Base-by-base conservation (phyloP, 2,329 filamentous ascomycete species). In the Zasmidium angulare region DNA sequence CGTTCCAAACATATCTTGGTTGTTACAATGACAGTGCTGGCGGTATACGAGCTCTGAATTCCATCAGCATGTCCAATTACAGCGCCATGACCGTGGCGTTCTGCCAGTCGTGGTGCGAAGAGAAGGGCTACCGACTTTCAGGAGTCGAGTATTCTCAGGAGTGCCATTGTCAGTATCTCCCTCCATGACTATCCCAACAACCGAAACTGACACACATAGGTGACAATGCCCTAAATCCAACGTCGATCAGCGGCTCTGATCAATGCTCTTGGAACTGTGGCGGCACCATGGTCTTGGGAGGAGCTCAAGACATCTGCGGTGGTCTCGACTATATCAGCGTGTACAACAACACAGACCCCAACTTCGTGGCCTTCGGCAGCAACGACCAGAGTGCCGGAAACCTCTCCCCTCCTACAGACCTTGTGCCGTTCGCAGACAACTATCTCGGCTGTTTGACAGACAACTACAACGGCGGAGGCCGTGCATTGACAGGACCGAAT, bases 21-120 rank as follows among this genome's bases (percentile, higher is more conserved):
- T 75, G 76, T 66, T 72, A 65, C 56, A 74, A 75, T 57, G 72
- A 74, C 53, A 72, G 66, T 56, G 60, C 58, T 20, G 61, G 56
- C 40, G 62, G 55, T 21, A 48, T 60, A 2, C 66, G 69, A 14
- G 66, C 71, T 2, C 61, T 75, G 23, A 67, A 69, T 31, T 66
- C 62, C 9, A 48, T 63, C 9, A 62, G 47, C 12, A 63, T 53
- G 20, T 63, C 63, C 24, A 68, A 71, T 54, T 66, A 63, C 58
- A 65, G 58, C 7, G 50, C 40, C 50, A 73, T 76, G 72, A 74
- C 69, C 3, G 66, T 72, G 11, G 68, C 70, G 43, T 70, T 59
- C 54, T 76, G 74, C 60, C 72, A 74, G 61, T 49, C 56, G 19
- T 72, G 65, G 50, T 75, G 73, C 59, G 63, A 59, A 23, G 47